phyloP scores from a whole-genome alignment of 306 rosid genomes.

The Rosa rugosa region DNA sequence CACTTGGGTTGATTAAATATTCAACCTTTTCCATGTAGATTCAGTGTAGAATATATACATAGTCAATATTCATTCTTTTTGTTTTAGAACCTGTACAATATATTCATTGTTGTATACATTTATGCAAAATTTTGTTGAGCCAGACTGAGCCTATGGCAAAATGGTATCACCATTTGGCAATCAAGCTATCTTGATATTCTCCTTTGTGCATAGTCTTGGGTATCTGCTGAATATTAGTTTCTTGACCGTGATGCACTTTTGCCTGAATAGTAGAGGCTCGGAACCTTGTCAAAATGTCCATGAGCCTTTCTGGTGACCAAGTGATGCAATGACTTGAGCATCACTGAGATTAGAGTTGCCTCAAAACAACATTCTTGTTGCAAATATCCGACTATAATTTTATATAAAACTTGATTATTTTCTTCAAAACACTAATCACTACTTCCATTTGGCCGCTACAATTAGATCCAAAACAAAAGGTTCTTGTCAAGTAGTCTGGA shows the following conservation, averaged over 20 bases:
- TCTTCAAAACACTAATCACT: not conserved
- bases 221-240: not conserved
- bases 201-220: not conserved
- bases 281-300: not conserved
- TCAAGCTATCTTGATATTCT: not conserved
- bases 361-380: not conserved
- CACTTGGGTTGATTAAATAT: constrained; percentile 10
- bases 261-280: not conserved
- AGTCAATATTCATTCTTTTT: not conserved
- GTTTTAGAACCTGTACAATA: not conserved
- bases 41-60: constrained; percentile 4
- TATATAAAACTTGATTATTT: not conserved
- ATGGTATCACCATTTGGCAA: not conserved
- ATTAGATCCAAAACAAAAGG: not conserved
- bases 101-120: not conserved
- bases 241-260: not conserved
- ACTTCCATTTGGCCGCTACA: not conserved
- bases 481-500: not conserved
- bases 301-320: not conserved
- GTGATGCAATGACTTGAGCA: not conserved
- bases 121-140: not conserved
- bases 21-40: not conserved
- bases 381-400: not conserved
- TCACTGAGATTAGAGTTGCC: not conserved
- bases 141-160: not conserved